phyloP scores from a whole-genome alignment of 371 early-diverging fungal genomes.

The Amoeboaphelidium protococcarum region DNA sequence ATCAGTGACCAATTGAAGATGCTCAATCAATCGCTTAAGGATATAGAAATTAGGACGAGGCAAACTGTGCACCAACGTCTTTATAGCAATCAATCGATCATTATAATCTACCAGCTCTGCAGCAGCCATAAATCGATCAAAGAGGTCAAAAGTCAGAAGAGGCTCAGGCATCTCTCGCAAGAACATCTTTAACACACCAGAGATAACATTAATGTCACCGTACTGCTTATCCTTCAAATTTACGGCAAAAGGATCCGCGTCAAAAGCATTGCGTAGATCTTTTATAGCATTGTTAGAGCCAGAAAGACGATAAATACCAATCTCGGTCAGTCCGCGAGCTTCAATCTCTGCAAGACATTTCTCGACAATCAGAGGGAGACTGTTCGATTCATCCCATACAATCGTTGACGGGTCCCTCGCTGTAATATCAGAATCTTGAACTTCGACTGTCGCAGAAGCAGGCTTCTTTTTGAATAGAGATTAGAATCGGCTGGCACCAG shows the following conservation, averaged over 20 bases:
- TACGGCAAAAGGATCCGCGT: slow-evolving; percentile 22
- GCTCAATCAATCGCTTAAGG: slow-evolving; percentile 41
- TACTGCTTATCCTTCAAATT: slow-evolving; percentile 13
- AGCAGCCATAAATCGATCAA: not conserved
- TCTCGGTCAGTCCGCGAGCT: slow-evolving; percentile 44
- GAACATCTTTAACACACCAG: not conserved
- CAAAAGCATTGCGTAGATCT: slow-evolving; percentile 27
- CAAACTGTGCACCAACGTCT: slow-evolving; percentile 33
- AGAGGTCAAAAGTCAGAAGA: not conserved
- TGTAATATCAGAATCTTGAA: not conserved
- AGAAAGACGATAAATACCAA: slow-evolving; percentile 54
- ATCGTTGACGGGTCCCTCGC: not conserved
- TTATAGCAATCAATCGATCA: slow-evolving; percentile 43
- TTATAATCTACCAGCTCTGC: slow-evolving; percentile 38
- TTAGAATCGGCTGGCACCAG: too few species aligned
- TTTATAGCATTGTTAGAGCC: slow-evolving; percentile 36
- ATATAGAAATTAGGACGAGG: slow-evolving; percentile 36
- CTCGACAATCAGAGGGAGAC: slow-evolving; percentile 25
- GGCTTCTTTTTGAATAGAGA: slow-evolving; percentile 16
- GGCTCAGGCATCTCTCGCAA: not conserved
- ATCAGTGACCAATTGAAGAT: slow-evolving; percentile 51
- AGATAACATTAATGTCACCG: slow-evolving; percentile 27
- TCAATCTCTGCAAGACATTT: slow-evolving; percentile 50
- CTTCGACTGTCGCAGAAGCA: slow-evolving; percentile 1
- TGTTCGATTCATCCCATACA: not conserved